These are phyloP conservation scores for Rutidosis leptorrhynchoides DNA, from an alignment of 129 eudicot species.

Conservation along the genomic window DNA sequence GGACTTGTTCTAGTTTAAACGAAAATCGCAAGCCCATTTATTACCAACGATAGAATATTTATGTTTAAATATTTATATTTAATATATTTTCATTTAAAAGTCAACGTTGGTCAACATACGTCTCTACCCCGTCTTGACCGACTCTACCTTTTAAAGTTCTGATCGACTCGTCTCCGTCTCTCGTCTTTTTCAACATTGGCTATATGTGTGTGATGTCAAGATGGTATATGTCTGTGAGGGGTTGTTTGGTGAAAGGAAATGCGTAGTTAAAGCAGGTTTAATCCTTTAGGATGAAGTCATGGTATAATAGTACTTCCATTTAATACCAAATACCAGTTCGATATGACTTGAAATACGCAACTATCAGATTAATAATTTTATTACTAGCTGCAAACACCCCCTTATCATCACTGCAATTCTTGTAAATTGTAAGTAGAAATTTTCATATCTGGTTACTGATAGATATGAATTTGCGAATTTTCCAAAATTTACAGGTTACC, in stretches of 20 bases:
- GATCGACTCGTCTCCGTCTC: too few species aligned
- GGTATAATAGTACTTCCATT: slow-evolving; percentile 2
- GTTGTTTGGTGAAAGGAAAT: not conserved
- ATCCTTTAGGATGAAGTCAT: not conserved
- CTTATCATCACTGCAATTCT: not conserved
- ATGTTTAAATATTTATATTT: too few species aligned
- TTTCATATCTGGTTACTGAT: slow-evolving; percentile 6
- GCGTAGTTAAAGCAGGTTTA: not conserved
- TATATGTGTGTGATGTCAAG: not conserved
- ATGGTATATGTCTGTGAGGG: not conserved
- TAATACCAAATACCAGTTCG: not conserved
- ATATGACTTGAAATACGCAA: not conserved
- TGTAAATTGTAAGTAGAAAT: not conserved
- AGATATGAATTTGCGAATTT: not conserved
- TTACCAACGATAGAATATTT: too few species aligned
- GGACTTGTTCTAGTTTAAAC: too few species aligned
- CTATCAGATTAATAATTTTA: not conserved
- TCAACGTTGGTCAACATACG: too few species aligned
- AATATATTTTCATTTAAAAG: too few species aligned
- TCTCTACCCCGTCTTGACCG: too few species aligned
- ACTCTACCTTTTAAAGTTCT: too few species aligned
- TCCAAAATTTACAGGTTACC: slow-evolving; percentile 50
- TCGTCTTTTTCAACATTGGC: too few species aligned
- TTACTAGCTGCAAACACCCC: not conserved
- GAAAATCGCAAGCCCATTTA: too few species aligned